These are phyloP conservation scores for Thermoascus crustaceus DNA, from an alignment of 2,329 filamentous ascomycete species.

Conservation along the genomic window DNA sequence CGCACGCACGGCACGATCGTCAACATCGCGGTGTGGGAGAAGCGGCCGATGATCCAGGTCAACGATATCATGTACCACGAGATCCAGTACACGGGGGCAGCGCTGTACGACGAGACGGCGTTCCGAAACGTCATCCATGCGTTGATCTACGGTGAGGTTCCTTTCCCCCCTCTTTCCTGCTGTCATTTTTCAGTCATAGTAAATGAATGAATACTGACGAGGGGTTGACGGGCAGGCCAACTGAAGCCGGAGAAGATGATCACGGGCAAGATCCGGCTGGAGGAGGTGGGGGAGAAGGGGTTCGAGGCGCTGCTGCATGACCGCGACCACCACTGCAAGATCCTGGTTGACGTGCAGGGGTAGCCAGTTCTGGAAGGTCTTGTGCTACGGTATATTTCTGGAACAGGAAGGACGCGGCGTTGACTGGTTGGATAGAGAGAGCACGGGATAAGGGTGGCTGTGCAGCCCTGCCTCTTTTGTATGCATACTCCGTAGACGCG, in stretches of 20 bases:
- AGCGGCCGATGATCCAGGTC: conserved; percentile 44
- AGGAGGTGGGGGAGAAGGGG: conserved; percentile 49
- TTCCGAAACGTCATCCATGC: conserved; percentile 51
- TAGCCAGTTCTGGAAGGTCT: conserved; percentile 19
- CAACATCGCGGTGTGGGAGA: conserved; percentile 60
- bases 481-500: too few species aligned
- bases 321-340: conserved; percentile 56
- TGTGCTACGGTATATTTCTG: background rate
- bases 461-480: background rate
- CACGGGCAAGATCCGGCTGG: conserved; percentile 48
- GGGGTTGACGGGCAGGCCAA: conserved; percentile 30
- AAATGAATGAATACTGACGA: background rate
- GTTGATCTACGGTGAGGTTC: conserved; percentile 20
- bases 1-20: conserved; percentile 50
- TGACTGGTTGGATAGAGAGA: too few species aligned
- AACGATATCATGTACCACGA: conserved; percentile 41
- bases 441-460: background rate
- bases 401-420: too few species aligned
- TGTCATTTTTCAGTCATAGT: too few species aligned
- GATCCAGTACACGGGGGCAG: conserved; percentile 41
- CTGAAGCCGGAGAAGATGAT: conserved; percentile 53
- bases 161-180: background rate
- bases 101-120: conserved; percentile 46
- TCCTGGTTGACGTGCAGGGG: conserved; percentile 39
- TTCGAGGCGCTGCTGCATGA: conserved; percentile 50